Base-by-base conservation (phyloP, 495 filamentous ascomycete species). In the Tuber melanosporum region DNA sequence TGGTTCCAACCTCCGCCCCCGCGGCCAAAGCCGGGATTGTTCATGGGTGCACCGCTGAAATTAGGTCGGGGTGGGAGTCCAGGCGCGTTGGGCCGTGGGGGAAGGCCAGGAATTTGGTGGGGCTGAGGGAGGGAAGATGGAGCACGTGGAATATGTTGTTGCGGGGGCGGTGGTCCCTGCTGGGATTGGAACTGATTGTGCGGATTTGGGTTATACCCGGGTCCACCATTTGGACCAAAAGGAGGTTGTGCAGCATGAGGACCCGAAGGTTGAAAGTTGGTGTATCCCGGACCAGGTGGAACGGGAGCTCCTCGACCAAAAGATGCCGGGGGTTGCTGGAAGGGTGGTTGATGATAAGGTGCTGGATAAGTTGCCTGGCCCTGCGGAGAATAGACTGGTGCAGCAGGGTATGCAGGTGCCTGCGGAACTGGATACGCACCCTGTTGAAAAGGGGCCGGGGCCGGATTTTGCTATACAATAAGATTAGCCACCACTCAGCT, bases 41-140 rank as follows among this genome's bases (percentile, higher is more conserved):
- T 79, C 71, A 79, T 79, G 20, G 49, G 52, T 62, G 73, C 73
- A 66, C 52, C 62, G 9, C 71, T 76, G 17, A 83, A 83, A 52
- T 83, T 80, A 22, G 82, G 82, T 14, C 79, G 76, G 10, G 82
- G 82, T 14, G 82, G 82, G 42, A 83, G 62, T n/a, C 82, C 82
- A 20, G 82, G 82, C 32, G 80, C 79, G 71, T 82, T 83, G n/a
- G 82, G 82, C 57, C 82, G 76, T 10, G 82, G 82, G 4, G 82
- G 82, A 32, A 83, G 71, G 22, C 82, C 82, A 12, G 82, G 82
- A 22, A 83, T 81, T 45, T 83, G 82, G 69, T 83, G 82, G n/a
- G 82, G 79, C 52, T 83, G 79, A 26, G 82, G 82, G n/a, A 83
- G 79, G 19, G 82, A 78, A 20, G 80, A 73, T 5, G 73, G 66